These are phyloP conservation scores for Marchantia paleacea DNA, from an alignment of 225 moss, liverwort and hornwort genomes.

Conservation along the genomic window DNA sequence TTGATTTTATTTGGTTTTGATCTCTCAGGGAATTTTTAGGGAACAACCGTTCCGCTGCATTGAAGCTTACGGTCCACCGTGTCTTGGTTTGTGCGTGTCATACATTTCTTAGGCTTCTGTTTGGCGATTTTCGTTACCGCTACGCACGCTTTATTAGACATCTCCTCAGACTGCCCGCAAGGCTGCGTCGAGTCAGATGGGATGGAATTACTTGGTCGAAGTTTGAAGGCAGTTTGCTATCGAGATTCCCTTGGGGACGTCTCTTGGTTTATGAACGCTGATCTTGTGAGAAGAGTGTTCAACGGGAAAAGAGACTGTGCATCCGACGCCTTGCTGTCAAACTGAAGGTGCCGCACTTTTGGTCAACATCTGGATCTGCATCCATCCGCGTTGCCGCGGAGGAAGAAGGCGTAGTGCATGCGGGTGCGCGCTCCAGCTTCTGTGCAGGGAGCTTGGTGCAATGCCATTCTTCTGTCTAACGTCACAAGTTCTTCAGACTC, in stretches of 20 bases:
- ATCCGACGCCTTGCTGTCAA: background rate
- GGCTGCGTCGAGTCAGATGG: background rate
- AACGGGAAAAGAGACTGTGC: background rate
- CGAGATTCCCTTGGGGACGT: background rate
- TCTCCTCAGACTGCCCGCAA: background rate
- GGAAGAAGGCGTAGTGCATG: background rate
- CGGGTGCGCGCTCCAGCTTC: background rate
- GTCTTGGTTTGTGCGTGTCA: background rate
- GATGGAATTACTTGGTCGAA: background rate
- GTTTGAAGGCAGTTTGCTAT: background rate
- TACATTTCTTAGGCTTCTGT: background rate
- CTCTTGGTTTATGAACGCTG: background rate
- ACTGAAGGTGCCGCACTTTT: background rate
- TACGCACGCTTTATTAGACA: background rate
- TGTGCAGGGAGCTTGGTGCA: background rate
- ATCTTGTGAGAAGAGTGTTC: background rate
- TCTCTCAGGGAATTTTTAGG: background rate
- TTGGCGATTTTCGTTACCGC: background rate
- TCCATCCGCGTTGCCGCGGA: background rate
- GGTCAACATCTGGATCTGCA: background rate
- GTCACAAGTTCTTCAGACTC: background rate
- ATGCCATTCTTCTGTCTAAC: background rate
- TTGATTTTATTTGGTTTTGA: background rate
- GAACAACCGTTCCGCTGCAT: background rate
- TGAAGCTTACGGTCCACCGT: constrained; percentile 10